Evolutionary conservation across 345 rosid species (phyloP).

Genomic region (Geranium rotundifolium): DNA sequence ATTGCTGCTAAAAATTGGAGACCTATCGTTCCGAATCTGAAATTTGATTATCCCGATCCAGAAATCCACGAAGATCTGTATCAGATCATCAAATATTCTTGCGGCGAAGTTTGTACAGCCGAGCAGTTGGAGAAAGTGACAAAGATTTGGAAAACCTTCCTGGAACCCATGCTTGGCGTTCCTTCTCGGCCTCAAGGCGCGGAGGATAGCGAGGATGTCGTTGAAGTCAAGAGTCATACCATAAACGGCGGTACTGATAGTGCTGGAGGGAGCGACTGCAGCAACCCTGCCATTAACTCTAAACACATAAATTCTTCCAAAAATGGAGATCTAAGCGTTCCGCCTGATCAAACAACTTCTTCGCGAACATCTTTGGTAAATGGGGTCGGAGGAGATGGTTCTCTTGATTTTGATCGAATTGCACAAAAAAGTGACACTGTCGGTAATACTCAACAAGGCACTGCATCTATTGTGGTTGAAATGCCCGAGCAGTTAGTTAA

Average conservation of each 20-base stretch:
- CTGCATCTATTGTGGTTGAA: constrained; percentile 40
- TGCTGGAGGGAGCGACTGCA: constrained; percentile 49
- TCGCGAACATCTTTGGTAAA: constrained; percentile 34
- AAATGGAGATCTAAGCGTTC: constrained; percentile 42
- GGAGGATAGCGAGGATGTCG: constrained; percentile 72
- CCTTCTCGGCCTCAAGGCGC: constrained; percentile 78
- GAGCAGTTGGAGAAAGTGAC: constrained; percentile 84
- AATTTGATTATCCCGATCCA: constrained; percentile 66
- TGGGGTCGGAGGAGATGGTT: constrained; percentile 46
- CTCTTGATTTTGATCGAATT: constrained; percentile 21
- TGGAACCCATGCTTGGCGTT: constrained; percentile 79
- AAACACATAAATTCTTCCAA: constrained; percentile 40
- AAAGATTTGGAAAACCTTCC: constrained; percentile 87
- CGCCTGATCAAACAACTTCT: constrained; percentile 47
- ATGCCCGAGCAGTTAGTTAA: constrained; percentile 19
- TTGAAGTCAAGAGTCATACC: constrained; percentile 43
- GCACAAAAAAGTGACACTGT: constrained; percentile 22
- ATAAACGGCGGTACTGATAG: constrained; percentile 29
- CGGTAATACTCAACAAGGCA: constrained; percentile 27
- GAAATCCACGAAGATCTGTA: constrained; percentile 86
- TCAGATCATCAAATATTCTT: constrained; percentile 87
- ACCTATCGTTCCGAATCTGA: constrained; percentile 52
- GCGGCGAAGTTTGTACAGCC: constrained; percentile 82
- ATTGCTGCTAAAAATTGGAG: constrained; percentile 75
- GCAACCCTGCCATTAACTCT: constrained; percentile 29